These are phyloP conservation scores for Hyphopichia fennica DNA, from an alignment of 1,139 yeast genomes.

Conservation along the genomic window DNA sequence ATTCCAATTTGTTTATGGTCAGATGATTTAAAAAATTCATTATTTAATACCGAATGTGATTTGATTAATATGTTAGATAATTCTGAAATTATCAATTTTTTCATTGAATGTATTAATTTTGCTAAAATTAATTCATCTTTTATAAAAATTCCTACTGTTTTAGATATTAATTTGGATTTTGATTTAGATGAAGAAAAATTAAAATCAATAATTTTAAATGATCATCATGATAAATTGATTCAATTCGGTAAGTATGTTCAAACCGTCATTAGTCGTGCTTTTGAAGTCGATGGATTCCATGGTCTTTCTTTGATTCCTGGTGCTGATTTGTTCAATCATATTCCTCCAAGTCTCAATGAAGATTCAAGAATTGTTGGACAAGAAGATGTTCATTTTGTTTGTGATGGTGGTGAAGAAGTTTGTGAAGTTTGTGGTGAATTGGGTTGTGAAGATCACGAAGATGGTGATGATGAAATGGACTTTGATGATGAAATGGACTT, in stretches of 20 bases:
- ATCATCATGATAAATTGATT: conserved; percentile 22
- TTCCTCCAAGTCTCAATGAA: conserved; percentile 30
- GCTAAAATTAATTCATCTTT: conserved; percentile 33
- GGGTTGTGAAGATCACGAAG: conserved; percentile 52
- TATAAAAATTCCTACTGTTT: conserved; percentile 40
- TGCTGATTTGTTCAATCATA: conserved; percentile 86
- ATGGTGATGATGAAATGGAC: conserved; percentile 25
- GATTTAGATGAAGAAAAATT: conserved; percentile 3
- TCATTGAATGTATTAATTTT: conserved; percentile 49
- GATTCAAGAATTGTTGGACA: conserved; percentile 25
- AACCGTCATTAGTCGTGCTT: conserved; percentile 74
- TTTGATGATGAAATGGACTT: conserved; percentile 9
- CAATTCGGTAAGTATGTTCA: conserved; percentile 54
- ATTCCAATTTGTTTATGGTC: conserved; percentile 72
- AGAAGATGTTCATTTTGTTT: conserved; percentile 73
- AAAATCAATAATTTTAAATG: conserved; percentile 9
- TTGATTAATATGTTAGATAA: conserved; percentile 61
- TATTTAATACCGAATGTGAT: conserved; percentile 70
- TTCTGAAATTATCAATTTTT: conserved; percentile 57
- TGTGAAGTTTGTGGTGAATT: conserved; percentile 72
- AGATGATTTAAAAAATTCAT: conserved; percentile 41
- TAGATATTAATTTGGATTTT: conserved; percentile 16
- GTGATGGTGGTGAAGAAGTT: conserved; percentile 55
- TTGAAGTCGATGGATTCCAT: conserved; percentile 73
- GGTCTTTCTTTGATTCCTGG: conserved; percentile 83